Percentiles rank a stretch among this genome's conserved stretches.
Conservation (phyloP, 441 rosid genomes). For the Codiaeum variegatum region DNA sequence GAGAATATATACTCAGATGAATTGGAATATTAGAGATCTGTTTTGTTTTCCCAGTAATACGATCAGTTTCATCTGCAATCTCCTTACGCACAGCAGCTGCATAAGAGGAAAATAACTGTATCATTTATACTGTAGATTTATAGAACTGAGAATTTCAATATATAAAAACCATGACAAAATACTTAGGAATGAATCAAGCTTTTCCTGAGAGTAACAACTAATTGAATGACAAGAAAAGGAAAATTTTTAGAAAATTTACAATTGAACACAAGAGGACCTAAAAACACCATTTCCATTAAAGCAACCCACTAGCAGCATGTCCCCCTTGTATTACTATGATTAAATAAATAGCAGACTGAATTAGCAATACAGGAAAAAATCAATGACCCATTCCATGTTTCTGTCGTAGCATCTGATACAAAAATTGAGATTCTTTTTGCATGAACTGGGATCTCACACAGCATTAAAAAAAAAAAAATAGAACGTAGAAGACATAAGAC, state of each 20-base stretch:
- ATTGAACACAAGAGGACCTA: neutral
- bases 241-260: neutral
- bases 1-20: constrained; percentile 91
- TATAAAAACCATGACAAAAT: neutral
- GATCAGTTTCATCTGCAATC: constrained; percentile 92
- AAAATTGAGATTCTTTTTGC: neutral
- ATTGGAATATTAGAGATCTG: constrained; percentile 92
- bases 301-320: neutral
- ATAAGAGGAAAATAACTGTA: constrained; percentile 22
- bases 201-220: neutral
- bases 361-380: neutral
- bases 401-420: neutral
- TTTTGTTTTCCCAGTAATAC: constrained; percentile 85
- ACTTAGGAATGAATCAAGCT: neutral
- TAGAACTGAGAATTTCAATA: neutral
- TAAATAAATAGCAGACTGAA: neutral
- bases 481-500: neutral
- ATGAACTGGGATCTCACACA: neutral
- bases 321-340: neutral
- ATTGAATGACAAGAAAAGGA: neutral
- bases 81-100: constrained; percentile 92
- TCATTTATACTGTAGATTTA: constrained; percentile 4
- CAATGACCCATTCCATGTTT: neutral
- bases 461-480: neutral
- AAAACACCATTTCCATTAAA: neutral